These are phyloP conservation scores for Rickenella mellea DNA, from an alignment of 768 basidiomycete species.

Conservation along the genomic window DNA sequence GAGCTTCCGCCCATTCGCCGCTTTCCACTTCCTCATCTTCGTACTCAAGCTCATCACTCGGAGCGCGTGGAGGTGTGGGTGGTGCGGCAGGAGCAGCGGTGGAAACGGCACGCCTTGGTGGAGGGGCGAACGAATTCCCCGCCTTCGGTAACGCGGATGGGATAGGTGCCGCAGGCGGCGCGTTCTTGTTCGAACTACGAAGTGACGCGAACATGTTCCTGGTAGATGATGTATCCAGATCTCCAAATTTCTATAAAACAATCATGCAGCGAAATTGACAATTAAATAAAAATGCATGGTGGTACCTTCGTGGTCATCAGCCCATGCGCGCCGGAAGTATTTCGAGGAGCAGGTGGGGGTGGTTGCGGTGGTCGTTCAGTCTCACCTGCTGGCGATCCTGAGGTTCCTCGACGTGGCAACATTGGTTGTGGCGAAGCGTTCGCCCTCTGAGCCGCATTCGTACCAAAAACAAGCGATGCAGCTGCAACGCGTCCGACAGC, in stretches of 20 bases:
- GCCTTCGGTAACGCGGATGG: constrained; percentile 31
- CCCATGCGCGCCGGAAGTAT: background rate
- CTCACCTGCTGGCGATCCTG: constrained; percentile 5
- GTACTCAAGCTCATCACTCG: constrained; percentile 20
- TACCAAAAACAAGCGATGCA: constrained; percentile 40
- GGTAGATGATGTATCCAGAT: constrained; percentile 44
- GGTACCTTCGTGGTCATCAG: constrained; percentile 15
- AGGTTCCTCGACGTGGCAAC: constrained; percentile 18
- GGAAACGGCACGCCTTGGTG: constrained; percentile 32
- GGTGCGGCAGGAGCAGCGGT: constrained; percentile 12
- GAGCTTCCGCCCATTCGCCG: constrained; percentile 70
- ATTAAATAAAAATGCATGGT: background rate
- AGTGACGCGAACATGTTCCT: constrained; percentile 38
- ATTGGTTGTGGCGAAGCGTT: constrained; percentile 6
- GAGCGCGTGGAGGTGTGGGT: constrained; percentile 11
- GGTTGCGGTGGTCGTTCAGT: constrained; percentile 8
- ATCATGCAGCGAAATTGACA: background rate
- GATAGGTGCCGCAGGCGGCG: constrained; percentile 24
- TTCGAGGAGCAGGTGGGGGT: constrained; percentile 7
- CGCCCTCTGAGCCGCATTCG: background rate
- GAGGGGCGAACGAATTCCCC: constrained; percentile 42
- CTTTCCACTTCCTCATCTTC: constrained; percentile 24
- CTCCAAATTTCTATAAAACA: constrained; percentile 51
- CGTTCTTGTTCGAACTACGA: constrained; percentile 30
- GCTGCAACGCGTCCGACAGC: constrained; percentile 50